Evolutionary conservation across 169 alveolate species (phyloP).

Genomic region (Eimeria maxima): DNA sequence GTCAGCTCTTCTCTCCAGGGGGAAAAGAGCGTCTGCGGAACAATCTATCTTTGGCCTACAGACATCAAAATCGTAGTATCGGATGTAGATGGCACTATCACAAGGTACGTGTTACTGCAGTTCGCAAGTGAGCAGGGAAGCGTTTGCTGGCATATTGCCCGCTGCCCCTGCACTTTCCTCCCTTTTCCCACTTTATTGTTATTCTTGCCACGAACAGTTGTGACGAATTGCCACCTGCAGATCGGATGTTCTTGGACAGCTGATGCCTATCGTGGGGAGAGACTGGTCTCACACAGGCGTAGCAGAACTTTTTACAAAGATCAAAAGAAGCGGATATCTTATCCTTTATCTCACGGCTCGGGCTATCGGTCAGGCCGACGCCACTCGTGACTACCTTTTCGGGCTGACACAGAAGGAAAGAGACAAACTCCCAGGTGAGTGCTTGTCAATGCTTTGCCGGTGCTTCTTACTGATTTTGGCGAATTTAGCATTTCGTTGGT

Average conservation of each 20-base stretch:
- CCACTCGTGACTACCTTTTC: constrained; percentile 96
- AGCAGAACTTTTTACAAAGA: constrained; percentile 95
- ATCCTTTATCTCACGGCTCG: constrained; percentile 98
- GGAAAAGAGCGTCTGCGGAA: constrained; percentile 94
- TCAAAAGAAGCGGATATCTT: constrained; percentile 96
- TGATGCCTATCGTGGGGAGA: constrained; percentile 98
- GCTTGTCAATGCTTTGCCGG: constrained; percentile 9
- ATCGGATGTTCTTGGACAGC: constrained; percentile 98
- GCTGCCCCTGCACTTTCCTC: not conserved
- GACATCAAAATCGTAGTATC: constrained; percentile 96
- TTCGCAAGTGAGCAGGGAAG: not conserved
- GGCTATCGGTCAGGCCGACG: constrained; percentile 98
- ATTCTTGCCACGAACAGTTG: not conserved
- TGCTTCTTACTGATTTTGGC: not conserved
- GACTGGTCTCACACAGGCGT: constrained; percentile 99
- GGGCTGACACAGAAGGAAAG: constrained; percentile 93
- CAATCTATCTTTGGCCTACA: constrained; percentile 96
- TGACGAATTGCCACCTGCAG: constrained; percentile 66
- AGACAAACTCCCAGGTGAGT: constrained; percentile 89
- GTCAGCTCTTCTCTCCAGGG: constrained; percentile 95
- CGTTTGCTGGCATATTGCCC: not conserved
- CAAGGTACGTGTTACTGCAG: constrained; percentile 84
- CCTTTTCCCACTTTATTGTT: not conserved
- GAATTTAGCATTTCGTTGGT: not conserved
- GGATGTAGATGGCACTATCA: constrained; percentile 99